These are phyloP conservation scores for Vanrija sp. DNA, from an alignment of 1,284 basidiomycete genomes.

Conservation along the genomic window DNA sequence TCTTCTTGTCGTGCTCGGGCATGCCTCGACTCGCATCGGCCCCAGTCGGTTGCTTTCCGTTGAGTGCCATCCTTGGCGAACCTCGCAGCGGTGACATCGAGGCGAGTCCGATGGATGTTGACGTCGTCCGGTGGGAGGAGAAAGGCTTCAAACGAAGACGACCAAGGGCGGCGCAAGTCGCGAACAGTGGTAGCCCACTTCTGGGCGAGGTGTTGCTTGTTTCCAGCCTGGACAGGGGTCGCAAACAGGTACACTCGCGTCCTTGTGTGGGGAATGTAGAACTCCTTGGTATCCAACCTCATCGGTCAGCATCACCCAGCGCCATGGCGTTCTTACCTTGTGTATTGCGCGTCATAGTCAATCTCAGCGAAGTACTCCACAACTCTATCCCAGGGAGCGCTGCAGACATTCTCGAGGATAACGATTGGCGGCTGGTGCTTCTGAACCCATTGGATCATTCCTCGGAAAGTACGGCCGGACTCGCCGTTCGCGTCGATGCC, in stretches of 20 bases:
- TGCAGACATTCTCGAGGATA: constrained; percentile 90
- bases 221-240: constrained; percentile 45
- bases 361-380: constrained; percentile 69
- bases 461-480: constrained; percentile 81
- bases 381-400: constrained; percentile 80
- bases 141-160: constrained; percentile 84
- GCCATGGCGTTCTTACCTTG: constrained; percentile 48
- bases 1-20: constrained; percentile 83
- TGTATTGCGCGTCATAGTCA: constrained; percentile 69
- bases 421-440: constrained; percentile 83
- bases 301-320: neutral
- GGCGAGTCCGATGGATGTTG: constrained; percentile 79
- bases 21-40: constrained; percentile 85
- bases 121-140: constrained; percentile 85
- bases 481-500: constrained; percentile 81
- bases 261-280: constrained; percentile 91
- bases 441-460: constrained; percentile 89
- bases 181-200: constrained; percentile 68
- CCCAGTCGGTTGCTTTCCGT: constrained; percentile 66
- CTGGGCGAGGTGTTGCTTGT: constrained; percentile 58
- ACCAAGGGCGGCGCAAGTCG: constrained; percentile 74
- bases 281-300: constrained; percentile 82
- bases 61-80: constrained; percentile 53
- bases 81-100: constrained; percentile 64
- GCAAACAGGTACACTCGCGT: constrained; percentile 84